phyloP scores from a whole-genome alignment of 768 basidiomycete species.

The Favolaschia claudopus region DNA sequence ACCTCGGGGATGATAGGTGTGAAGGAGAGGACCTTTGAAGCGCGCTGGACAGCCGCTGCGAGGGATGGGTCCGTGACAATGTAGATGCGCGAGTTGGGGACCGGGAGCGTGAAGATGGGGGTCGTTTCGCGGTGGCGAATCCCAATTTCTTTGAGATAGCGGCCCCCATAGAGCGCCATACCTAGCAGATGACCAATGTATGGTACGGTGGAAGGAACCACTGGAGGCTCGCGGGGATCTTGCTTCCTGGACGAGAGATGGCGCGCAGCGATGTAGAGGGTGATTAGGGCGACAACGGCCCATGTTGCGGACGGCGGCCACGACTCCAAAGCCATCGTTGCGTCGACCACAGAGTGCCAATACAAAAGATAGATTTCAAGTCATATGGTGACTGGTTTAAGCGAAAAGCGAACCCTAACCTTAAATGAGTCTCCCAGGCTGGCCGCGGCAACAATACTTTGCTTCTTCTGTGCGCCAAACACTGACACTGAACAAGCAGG shows the following conservation, averaged over 20 bases:
- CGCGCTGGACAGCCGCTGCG: constrained; percentile 22
- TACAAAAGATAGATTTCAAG: no score
- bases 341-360: no score
- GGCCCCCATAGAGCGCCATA: constrained; percentile 15
- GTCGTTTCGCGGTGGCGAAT: constrained; percentile 12
- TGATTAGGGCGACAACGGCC: neutral
- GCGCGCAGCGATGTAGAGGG: constrained; percentile 1
- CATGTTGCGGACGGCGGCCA: no score
- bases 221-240: constrained; percentile 15
- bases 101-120: constrained; percentile 23
- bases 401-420: no score
- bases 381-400: no score
- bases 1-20: constrained; percentile 20
- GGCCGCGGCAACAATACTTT: no score
- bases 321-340: no score
- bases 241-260: neutral
- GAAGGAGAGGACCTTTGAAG: constrained; percentile 21
- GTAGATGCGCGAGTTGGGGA: constrained; percentile 21
- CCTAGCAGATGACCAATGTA: constrained; percentile 21
- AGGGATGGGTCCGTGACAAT: constrained; percentile 23
- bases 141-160: constrained; percentile 19
- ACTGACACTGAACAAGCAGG: no score
- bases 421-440: no score
- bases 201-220: constrained; percentile 7
- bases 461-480: no score